Base-by-base conservation (phyloP, 352 stramenopile species). In the Pythium brachiatum region DNA sequence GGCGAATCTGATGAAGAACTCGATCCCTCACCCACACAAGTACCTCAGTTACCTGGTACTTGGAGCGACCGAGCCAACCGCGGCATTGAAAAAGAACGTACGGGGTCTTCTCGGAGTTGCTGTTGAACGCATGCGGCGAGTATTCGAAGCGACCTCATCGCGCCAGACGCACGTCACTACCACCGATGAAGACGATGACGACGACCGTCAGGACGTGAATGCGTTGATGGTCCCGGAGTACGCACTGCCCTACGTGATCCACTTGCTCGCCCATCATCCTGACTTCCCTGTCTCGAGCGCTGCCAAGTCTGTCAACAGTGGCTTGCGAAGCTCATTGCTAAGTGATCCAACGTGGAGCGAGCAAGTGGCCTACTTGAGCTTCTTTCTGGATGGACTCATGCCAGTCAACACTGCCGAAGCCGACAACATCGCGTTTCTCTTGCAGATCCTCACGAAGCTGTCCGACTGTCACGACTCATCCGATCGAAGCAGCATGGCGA, bases 201-300 rank as follows among this genome's bases (percentile, higher is more conserved):
- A 73, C 26, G 60, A 67, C 18, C 54, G 47, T 0, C 68, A 79
- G 27, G 64, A 70, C 32, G 57, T 46, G 20, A 71, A 69, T 43
- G 81, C 84, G 18, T 64, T 96, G 7, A 86, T 96, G 71, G 83
- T 94, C 15, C 87, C 87, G 1, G 87, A 96, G 62, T 96, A 94
- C 50, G 64, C 76, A 7, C 56, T 96, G 27, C 85, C 82, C 16
- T 94, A 92, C 31, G 81, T 90, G 13, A 81, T 96, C 50, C 87
- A 96, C 65, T 67, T 96, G 31, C 61, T 94, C n/a, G 78, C 83
- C 0, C 85, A 94, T 51, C 83, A 91, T 48, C 81, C 85, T 1
- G 68, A 83, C 23, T 94, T 86, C 47, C 83, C 85, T 29, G 18
- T 31, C 68, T 41, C 76, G 13, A 29, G 47, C 72, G 20, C 69